These are phyloP conservation scores for Grosmannia penicillata DNA, from an alignment of 2,329 filamentous ascomycete species.

Conservation along the genomic window DNA sequence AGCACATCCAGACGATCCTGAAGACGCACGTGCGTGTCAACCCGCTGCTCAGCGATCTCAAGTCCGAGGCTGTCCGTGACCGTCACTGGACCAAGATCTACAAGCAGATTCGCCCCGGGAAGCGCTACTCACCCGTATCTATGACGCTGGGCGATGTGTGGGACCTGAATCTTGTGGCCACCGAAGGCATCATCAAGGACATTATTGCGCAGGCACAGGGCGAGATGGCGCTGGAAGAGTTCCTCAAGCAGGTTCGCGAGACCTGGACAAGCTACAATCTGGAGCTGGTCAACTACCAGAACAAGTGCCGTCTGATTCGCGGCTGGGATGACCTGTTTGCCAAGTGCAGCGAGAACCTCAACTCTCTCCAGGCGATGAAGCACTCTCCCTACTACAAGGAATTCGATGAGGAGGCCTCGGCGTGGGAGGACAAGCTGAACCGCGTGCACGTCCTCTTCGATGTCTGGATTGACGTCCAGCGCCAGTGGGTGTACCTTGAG, in stretches of 20 bases:
- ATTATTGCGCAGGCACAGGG: slow-evolving; percentile 94
- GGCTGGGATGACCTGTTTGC: slow-evolving; percentile 98
- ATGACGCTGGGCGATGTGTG: slow-evolving; percentile 98
- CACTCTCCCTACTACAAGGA: slow-evolving; percentile 99
- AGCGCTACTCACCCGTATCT: slow-evolving; percentile 83
- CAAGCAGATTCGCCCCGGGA: slow-evolving; percentile 83
- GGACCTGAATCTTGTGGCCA: slow-evolving; percentile 84
- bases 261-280: slow-evolving; percentile 92
- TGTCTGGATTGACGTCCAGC: slow-evolving; percentile 99
- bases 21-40: slow-evolving; percentile 87
- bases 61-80: slow-evolving; percentile 91
- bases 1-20: slow-evolving; percentile 87
- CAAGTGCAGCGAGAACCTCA: slow-evolving; percentile 95
- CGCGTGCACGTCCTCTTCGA: slow-evolving; percentile 95
- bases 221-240: slow-evolving; percentile 97
- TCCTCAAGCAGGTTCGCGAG: slow-evolving; percentile 88
- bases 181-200: slow-evolving; percentile 75
- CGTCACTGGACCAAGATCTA: slow-evolving; percentile 97
- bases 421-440: slow-evolving; percentile 97
- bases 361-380: slow-evolving; percentile 95
- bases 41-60: slow-evolving; percentile 71
- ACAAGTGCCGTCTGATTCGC: slow-evolving; percentile 91
- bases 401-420: slow-evolving; percentile 91
- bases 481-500: slow-evolving; percentile 98
- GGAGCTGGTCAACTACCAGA: slow-evolving; percentile 93